Conservation (phyloP, 2,329 filamentous ascomycete genomes). For the Chaetothyriales sp. region DNA sequence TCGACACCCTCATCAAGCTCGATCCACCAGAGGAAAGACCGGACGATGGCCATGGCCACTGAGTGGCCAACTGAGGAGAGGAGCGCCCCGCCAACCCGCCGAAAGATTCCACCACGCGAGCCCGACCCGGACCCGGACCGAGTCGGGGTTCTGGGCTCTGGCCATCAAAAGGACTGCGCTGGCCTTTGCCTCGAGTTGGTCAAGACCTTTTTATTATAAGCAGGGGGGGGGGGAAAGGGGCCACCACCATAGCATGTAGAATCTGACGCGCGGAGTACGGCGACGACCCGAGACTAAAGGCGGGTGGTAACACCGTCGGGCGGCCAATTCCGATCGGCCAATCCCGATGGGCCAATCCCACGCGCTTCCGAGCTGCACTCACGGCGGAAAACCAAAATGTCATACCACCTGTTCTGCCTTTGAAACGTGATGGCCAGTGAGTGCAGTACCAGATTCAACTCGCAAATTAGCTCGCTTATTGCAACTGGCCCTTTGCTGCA, state of each 20-base stretch:
- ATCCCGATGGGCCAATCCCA: background rate
- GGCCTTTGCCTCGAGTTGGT: too few relatives aligned
- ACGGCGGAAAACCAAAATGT: background rate
- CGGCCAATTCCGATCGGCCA: background rate
- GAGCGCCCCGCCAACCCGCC: background rate
- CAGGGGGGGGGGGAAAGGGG: too few relatives aligned
- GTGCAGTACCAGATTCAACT: background rate
- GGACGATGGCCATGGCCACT: conserved; percentile 52
- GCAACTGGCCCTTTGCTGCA: background rate
- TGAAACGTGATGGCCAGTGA: background rate
- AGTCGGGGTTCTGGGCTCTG: too few relatives aligned
- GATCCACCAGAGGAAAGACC: conserved; percentile 66
- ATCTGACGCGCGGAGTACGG: background rate
- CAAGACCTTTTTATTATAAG: too few relatives aligned
- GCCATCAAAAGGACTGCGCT: too few relatives aligned
- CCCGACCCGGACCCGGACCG: too few relatives aligned
- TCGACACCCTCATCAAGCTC: conserved; percentile 95
- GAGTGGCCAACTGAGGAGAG: background rate
- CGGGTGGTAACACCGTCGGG: too few relatives aligned
- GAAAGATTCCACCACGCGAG: too few relatives aligned
- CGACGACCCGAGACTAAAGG: background rate
- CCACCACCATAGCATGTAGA: too few relatives aligned
- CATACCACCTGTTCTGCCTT: background rate
- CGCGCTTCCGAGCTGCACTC: background rate
- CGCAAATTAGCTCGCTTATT: background rate